Evolutionary conservation across 2,329 filamentous ascomycete genomes (phyloP).

Genomic region (Cercospora nicotianae): DNA sequence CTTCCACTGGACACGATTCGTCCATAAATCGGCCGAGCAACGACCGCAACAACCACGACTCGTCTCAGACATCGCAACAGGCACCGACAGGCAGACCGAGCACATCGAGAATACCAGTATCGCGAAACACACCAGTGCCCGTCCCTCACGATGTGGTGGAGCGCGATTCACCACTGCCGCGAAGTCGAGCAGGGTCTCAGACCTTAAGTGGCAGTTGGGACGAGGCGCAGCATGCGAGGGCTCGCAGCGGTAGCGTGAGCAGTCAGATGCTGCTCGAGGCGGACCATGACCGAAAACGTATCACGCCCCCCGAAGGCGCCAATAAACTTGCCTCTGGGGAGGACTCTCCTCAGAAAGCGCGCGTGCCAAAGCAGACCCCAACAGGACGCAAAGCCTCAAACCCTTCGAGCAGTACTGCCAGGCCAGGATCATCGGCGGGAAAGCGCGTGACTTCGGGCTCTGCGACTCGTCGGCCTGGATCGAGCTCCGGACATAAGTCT

Average conservation of each 20-base stretch:
- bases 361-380: constrained; percentile 42
- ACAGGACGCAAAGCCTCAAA: constrained; percentile 24
- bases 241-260: constrained; percentile 66
- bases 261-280: constrained; percentile 53
- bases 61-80: constrained; percentile 37
- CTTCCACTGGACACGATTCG: constrained; percentile 60
- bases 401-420: constrained; percentile 11
- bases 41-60: constrained; percentile 36
- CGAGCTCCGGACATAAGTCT: constrained; percentile 34
- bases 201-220: constrained; percentile 59
- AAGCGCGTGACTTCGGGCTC: constrained; percentile 15
- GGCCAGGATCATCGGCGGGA: constrained; percentile 25
- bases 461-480: constrained; percentile 26
- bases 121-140: constrained; percentile 75
- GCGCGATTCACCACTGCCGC: constrained; percentile 66
- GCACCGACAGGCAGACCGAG: constrained; percentile 45
- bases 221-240: constrained; percentile 47
- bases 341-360: constrained; percentile 43
- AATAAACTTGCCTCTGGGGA: constrained; percentile 28
- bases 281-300: constrained; percentile 43
- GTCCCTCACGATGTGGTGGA: constrained; percentile 72
- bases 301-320: constrained; percentile 41
- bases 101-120: constrained; percentile 81
- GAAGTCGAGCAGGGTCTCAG: constrained; percentile 58
- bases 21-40: constrained; percentile 44